phyloP scores from a whole-genome alignment of 2,329 filamentous ascomycete species.

The Trichoderma arundinaceum region DNA sequence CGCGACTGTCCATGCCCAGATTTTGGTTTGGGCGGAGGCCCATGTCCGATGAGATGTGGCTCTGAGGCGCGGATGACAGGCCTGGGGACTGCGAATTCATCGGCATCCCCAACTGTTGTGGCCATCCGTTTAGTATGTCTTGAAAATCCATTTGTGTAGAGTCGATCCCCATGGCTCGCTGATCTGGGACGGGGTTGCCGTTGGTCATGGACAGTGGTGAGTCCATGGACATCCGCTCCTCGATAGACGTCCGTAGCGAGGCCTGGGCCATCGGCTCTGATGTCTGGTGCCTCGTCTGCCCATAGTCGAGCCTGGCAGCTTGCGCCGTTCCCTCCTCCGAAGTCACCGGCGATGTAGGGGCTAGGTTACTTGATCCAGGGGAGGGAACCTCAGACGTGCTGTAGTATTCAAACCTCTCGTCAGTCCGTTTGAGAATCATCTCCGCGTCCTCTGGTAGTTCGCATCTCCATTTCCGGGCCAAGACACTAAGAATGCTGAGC shows the following conservation, averaged over 20 bases:
- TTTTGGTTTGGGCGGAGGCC: constrained; percentile 37
- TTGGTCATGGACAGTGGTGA: constrained; percentile 24
- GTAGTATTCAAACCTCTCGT: constrained; percentile 78
- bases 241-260: constrained; percentile 30
- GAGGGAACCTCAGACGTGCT: constrained; percentile 66
- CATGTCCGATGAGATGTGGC: constrained; percentile 33
- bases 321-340: constrained; percentile 40
- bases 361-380: constrained; percentile 48
- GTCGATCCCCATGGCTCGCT: constrained; percentile 32
- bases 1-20: constrained; percentile 55
- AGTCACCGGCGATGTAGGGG: constrained; percentile 38
- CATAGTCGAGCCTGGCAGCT: constrained; percentile 42
- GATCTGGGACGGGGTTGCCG: constrained; percentile 6
- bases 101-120: constrained; percentile 21
- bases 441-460: constrained; percentile 84
- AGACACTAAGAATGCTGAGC: constrained; percentile 80
- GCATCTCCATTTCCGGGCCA: constrained; percentile 88
- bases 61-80: constrained; percentile 16
- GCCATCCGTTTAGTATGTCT: constrained; percentile 40
- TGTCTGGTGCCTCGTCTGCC: constrained; percentile 44
- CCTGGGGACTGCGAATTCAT: neutral
- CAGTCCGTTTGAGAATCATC: constrained; percentile 75
- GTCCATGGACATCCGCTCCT: constrained; percentile 31
- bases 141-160: constrained; percentile 36
- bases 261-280: constrained; percentile 38